Conservation (phyloP, 73 alveolate species). For the Paramecium octaurelia region DNA sequence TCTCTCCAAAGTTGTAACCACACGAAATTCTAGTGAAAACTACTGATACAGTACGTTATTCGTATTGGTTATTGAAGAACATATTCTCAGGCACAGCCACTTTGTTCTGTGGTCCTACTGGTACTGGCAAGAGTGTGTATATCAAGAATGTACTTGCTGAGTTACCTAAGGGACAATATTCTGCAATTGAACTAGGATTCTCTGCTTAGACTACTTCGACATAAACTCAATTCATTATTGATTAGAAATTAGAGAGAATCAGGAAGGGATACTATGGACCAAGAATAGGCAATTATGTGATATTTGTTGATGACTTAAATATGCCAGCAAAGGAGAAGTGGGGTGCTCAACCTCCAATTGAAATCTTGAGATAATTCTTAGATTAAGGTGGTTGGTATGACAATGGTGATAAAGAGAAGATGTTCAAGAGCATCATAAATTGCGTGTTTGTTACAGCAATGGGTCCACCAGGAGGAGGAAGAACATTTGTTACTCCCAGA, state of each 20-base stretch:
- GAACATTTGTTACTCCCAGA: slow-evolving; percentile 98
- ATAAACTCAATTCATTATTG: slow-evolving; percentile 93
- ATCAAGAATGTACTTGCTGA: slow-evolving; percentile 87
- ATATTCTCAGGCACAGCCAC: slow-evolving; percentile 87
- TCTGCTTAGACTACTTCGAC: slow-evolving; percentile 95
- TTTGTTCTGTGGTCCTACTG: slow-evolving; percentile 92
- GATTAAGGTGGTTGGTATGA: slow-evolving; percentile 99
- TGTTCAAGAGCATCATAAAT: slow-evolving; percentile 96
- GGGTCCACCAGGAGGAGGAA: slow-evolving; percentile 99
- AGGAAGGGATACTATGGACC: slow-evolving; percentile 91
- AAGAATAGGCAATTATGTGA: slow-evolving; percentile 82
- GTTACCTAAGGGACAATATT: slow-evolving; percentile 77
- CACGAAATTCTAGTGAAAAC: slow-evolving; percentile 99
- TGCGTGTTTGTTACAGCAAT: slow-evolving; percentile 95
- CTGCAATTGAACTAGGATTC: slow-evolving; percentile 96
- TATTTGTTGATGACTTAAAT: slow-evolving; percentile 99
- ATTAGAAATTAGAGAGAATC: slow-evolving; percentile 84
- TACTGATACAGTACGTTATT: slow-evolving; percentile 93
- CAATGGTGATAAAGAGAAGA: slow-evolving; percentile 92
- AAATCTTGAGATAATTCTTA: slow-evolving; percentile 96
- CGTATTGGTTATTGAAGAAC: slow-evolving; percentile 81
- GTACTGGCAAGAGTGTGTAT: slow-evolving; percentile 92
- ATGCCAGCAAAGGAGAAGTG: slow-evolving; percentile 99
- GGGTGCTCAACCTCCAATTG: slow-evolving; percentile 99
- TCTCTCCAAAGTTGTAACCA: slow-evolving; percentile 86